Percentiles rank a stretch among this genome's conserved stretches.
Conservation (phyloP, 2,329 filamentous ascomycete genomes). For the Epichloe hybrida region DNA sequence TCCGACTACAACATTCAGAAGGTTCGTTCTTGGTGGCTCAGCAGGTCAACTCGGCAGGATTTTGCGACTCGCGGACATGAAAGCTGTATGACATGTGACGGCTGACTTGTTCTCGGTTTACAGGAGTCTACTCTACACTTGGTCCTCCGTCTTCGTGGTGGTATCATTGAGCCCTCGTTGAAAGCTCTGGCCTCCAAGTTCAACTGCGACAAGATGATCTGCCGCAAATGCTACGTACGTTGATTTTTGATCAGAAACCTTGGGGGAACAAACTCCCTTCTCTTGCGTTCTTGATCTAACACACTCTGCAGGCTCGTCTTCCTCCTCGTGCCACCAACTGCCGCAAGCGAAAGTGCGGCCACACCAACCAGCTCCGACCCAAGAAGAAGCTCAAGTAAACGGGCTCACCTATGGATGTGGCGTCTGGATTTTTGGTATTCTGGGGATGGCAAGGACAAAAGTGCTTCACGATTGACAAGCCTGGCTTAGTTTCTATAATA, state of each 20-base stretch:
- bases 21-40: conserved; percentile 38
- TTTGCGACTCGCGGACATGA: neutral
- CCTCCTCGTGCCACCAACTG: conserved; percentile 99
- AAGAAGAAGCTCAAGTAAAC: conserved; percentile 98
- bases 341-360: conserved; percentile 99
- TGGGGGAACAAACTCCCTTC: neutral
- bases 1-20: conserved; percentile 99
- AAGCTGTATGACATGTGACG: neutral
- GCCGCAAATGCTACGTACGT: conserved; percentile 99
- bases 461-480: conserved; percentile 22
- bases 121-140: conserved; percentile 97
- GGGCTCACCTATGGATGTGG: conserved; percentile 27
- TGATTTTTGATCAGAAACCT: neutral
- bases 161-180: conserved; percentile 97
- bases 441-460: conserved; percentile 23
- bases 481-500: conserved; percentile 27
- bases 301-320: conserved; percentile 52
- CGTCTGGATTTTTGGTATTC: conserved; percentile 31
- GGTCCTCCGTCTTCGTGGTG: conserved; percentile 96
- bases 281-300: conserved; percentile 6
- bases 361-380: conserved; percentile 99
- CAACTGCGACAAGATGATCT: conserved; percentile 99
- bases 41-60: neutral
- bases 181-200: conserved; percentile 98
- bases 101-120: conserved; percentile 4